Evolutionary conservation across 192 early-diverging fungal species (phyloP).

Genomic region (Lobosporangium transversale): DNA sequence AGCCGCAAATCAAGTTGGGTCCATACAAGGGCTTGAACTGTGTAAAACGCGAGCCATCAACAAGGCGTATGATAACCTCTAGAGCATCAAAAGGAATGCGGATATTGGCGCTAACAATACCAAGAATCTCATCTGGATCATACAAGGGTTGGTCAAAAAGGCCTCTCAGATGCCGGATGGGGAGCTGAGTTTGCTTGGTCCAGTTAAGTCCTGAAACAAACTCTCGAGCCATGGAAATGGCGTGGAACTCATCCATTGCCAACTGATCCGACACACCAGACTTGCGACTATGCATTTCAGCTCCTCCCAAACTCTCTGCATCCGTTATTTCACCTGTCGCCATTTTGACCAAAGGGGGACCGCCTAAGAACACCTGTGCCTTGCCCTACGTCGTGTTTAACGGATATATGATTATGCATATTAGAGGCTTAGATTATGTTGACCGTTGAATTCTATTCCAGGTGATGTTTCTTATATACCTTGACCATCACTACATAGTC

Average conservation of each 20-base stretch:
- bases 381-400: conserved; percentile 46
- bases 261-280: conserved; percentile 71
- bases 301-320: conserved; percentile 72
- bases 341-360: conserved; percentile 75
- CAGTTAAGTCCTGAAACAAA: conserved; percentile 67
- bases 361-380: conserved; percentile 72
- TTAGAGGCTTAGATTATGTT: too few species aligned
- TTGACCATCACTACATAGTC: conserved; percentile 78
- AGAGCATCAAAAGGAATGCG: conserved; percentile 70
- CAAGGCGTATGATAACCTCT: conserved; percentile 70
- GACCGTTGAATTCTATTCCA: too few species aligned
- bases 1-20: conserved; percentile 68
- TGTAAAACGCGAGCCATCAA: conserved; percentile 71
- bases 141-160: conserved; percentile 67
- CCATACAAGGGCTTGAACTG: conserved; percentile 75
- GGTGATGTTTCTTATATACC: conserved; percentile 11
- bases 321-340: conserved; percentile 73
- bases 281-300: conserved; percentile 73
- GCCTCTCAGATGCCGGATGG: conserved; percentile 52
- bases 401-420: too few species aligned
- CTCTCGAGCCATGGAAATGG: conserved; percentile 70
- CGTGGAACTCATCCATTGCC: conserved; percentile 69
- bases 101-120: conserved; percentile 73
- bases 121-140: conserved; percentile 67
- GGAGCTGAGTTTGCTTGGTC: conserved; percentile 59